Conservation (phyloP, 306 rosid genomes). For the Corylus americana region DNA sequence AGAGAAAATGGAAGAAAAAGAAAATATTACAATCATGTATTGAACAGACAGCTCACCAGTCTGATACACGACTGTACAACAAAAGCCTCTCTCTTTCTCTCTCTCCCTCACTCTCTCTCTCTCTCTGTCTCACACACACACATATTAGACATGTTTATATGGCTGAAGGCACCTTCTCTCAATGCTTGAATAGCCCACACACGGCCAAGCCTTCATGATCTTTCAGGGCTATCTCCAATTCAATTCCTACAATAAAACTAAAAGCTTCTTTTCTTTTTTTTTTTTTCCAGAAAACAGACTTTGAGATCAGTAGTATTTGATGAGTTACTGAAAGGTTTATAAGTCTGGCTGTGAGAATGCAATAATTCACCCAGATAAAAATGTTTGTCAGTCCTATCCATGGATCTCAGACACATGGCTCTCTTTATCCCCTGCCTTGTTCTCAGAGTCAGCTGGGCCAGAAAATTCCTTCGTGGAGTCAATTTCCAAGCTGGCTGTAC, state of each 20-base stretch:
- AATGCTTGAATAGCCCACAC: constrained; percentile 30
- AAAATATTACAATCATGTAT: constrained; percentile 38
- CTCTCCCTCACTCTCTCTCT: constrained; percentile 14
- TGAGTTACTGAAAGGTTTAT: constrained; percentile 37
- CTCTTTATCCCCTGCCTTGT: constrained; percentile 37
- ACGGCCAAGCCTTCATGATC: constrained; percentile 37
- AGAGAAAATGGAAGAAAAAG: constrained; percentile 11
- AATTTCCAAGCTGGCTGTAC: constrained; percentile 67
- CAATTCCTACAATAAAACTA: constrained; percentile 38
- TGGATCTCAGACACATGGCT: constrained; percentile 43
- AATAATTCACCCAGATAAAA: constrained; percentile 32
- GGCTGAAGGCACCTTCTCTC: constrained; percentile 28
- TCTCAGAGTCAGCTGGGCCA: constrained; percentile 48
- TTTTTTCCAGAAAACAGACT: constrained; percentile 27
- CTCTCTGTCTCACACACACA: constrained; percentile 11
- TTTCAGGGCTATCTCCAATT: constrained; percentile 39
- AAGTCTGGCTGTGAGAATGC: constrained; percentile 26
- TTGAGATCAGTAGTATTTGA: constrained; percentile 36
- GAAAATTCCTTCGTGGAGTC: constrained; percentile 64
- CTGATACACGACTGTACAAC: constrained; percentile 54
- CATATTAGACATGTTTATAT: constrained; percentile 20
- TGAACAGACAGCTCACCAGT: constrained; percentile 22
- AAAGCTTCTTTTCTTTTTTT: background rate
- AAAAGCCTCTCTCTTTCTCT: constrained; percentile 18
- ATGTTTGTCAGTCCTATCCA: constrained; percentile 53